Evolutionary conservation across 495 filamentous ascomycete species (phyloP).

Genomic region (Podospora sp.): DNA sequence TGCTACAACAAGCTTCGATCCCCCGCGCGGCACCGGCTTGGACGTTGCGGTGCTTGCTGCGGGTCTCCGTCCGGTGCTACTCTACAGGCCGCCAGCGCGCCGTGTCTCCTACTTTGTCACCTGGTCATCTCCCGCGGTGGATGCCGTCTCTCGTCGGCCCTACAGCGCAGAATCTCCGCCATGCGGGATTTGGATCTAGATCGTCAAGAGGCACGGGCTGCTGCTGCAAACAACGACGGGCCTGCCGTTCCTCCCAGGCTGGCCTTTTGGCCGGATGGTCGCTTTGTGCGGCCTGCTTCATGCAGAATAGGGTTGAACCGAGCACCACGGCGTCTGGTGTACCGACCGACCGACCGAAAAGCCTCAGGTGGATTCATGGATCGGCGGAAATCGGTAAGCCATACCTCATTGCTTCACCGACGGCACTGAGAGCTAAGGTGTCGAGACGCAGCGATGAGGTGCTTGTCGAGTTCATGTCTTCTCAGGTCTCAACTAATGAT

Average conservation of each 20-base stretch:
- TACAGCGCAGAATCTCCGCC: constrained; percentile 9
- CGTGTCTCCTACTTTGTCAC: background rate
- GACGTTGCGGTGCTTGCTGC: background rate
- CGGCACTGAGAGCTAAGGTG: too few relatives aligned
- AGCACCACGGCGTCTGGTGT: too few relatives aligned
- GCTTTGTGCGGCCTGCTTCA: too few relatives aligned
- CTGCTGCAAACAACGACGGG: background rate
- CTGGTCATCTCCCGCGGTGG: background rate
- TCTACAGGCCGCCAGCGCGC: background rate
- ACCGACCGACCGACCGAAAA: too few relatives aligned
- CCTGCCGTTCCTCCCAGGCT: background rate
- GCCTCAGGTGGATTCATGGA: too few relatives aligned
- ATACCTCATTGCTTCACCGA: too few relatives aligned
- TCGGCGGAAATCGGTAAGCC: too few relatives aligned
- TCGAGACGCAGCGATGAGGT: too few relatives aligned
- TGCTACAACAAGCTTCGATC: background rate
- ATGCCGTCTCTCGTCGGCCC: background rate
- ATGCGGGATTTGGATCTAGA: constrained; percentile 3
- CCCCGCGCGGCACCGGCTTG: background rate
- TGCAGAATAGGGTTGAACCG: too few relatives aligned
- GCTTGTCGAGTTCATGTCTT: too few relatives aligned
- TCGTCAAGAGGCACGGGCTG: background rate
- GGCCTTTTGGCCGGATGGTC: background rate
- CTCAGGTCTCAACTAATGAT: too few relatives aligned
- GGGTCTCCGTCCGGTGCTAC: background rate